Evolutionary conservation across 2,329 filamentous ascomycete genomes (phyloP).

Genomic region (Fusarium illudens): DNA sequence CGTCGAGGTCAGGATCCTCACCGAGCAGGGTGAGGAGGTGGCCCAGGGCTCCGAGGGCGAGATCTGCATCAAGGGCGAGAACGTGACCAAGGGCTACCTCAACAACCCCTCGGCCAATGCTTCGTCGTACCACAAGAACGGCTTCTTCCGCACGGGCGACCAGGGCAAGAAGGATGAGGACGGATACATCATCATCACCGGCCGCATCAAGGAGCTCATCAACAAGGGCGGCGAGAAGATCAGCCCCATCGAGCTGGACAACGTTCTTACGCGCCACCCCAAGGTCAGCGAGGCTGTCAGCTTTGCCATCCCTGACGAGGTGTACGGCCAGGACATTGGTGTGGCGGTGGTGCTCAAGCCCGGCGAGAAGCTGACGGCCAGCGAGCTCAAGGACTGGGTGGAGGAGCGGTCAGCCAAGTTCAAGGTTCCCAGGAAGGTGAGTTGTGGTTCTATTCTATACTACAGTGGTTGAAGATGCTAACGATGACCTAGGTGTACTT

Average conservation of each 20-base stretch:
- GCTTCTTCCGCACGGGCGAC: conserved; percentile 89
- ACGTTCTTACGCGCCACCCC: conserved; percentile 77
- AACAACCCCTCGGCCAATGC: conserved; percentile 83
- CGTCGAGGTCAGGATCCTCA: conserved; percentile 81
- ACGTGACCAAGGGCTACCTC: conserved; percentile 85
- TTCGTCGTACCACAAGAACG: conserved; percentile 74
- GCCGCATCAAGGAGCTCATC: conserved; percentile 93
- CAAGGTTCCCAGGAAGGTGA: conserved; percentile 83
- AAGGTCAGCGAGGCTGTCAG: conserved; percentile 80
- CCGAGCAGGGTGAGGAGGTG: conserved; percentile 73
- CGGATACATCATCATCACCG: conserved; percentile 85
- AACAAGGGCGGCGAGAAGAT: conserved; percentile 93
- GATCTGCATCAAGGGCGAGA: conserved; percentile 83
- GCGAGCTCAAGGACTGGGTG: conserved; percentile 74
- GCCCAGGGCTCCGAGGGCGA: conserved; percentile 77
- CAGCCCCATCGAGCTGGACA: conserved; percentile 87
- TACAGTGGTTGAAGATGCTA: neutral
- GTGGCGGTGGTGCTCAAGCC: conserved; percentile 79
- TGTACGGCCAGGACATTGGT: conserved; percentile 84
- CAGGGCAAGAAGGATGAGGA: conserved; percentile 83
- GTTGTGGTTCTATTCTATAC: conserved; percentile 32
- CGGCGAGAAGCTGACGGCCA: conserved; percentile 62
- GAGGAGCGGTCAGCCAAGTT: conserved; percentile 78
- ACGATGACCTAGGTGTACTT: conserved; percentile 72
- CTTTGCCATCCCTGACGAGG: conserved; percentile 82